Evolutionary conservation across 768 basidiomycete genomes (phyloP), one percentile per base, ranked within the genome.

Genomic region (Scleroderma citrinum): DNA sequence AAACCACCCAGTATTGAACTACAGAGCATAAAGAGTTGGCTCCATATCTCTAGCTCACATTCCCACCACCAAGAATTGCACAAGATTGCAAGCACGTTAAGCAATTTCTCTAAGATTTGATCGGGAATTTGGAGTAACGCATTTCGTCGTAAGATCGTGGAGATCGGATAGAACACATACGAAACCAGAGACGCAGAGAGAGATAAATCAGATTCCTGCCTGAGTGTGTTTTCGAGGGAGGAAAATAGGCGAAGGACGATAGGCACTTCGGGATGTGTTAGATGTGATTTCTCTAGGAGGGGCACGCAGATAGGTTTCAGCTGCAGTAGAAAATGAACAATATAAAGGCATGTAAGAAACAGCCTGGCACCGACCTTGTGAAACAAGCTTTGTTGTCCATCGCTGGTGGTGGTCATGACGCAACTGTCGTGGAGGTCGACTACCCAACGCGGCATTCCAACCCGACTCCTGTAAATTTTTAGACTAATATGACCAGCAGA

Each of bases 111-210:
- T 41, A 95, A 69, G 26, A 92, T 68, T 57, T 84, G 84, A 58
- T 92, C 85, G 7, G 91, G 86, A 41, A 95, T 84, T 13, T 76
- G 71, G 6, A 75, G 60, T 3, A 83, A 76, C 14, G 76, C 59
- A 62, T 93, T 91, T 29, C 88, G 82, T 43, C 86, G 83, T 31
- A 97, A 75, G 44, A 96, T 80, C 24, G 83, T 80, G 2, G 92
- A 92, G 35, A 97, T 65, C 3, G 95, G 95, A 57, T 92, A 87
- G 68, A 94, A 89, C 24, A 82, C 72, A 64, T 97, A 98, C 39
- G 86, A 83, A 38, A 91, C 79, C 42, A 92, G 73, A 14, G 78
- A 76, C 0, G 78, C 61, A 1, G 77, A 72, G 31, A 91, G 73
- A 4, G 63, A 45, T 7, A 70, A 66, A 12, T 68, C 54, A 10